Percentiles rank a stretch among this genome's conserved stretches.
Evolutionary conservation across 495 filamentous ascomycete genomes (phyloP).

Genomic region (Physcia stellaris): DNA sequence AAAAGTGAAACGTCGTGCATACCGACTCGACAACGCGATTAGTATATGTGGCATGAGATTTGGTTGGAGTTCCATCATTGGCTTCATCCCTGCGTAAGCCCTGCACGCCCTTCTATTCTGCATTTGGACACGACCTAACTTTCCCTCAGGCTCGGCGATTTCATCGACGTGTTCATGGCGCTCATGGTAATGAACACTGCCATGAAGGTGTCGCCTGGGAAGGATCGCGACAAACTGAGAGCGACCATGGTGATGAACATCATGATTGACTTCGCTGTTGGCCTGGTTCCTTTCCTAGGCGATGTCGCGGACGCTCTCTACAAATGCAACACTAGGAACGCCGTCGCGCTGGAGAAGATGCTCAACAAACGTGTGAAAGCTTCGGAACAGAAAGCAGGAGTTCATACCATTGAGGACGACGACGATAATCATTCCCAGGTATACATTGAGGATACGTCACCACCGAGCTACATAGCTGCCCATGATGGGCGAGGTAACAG

Average conservation of each 20-base stretch:
- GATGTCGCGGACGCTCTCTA: constrained; percentile 62
- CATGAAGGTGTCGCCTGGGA: constrained; percentile 49
- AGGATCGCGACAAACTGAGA: constrained; percentile 41
- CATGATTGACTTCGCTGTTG: constrained; percentile 62
- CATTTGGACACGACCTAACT: background rate
- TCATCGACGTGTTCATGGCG: constrained; percentile 52
- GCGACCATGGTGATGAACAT: constrained; percentile 68
- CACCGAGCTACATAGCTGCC: no score
- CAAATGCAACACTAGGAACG: constrained; percentile 65
- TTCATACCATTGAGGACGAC: no score
- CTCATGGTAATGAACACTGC: constrained; percentile 56
- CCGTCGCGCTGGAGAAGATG: constrained; percentile 56
- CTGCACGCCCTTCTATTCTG: no score
- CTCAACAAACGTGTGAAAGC: constrained; percentile 45
- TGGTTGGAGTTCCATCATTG: constrained; percentile 74
- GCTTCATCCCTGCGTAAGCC: constrained; percentile 61
- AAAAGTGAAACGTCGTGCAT: constrained; percentile 66
- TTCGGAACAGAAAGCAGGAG: constrained; percentile 18
- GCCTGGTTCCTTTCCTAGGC: constrained; percentile 73
- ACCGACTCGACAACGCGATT: constrained; percentile 61
- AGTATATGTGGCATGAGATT: constrained; percentile 57
- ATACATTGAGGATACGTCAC: no score
- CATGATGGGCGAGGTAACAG: no score
- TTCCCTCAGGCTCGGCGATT: constrained; percentile 58
- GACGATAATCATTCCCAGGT: no score